Base-by-base conservation (phyloP, 31 red algal genomes). In the Asparagopsis taxiformis region DNA sequence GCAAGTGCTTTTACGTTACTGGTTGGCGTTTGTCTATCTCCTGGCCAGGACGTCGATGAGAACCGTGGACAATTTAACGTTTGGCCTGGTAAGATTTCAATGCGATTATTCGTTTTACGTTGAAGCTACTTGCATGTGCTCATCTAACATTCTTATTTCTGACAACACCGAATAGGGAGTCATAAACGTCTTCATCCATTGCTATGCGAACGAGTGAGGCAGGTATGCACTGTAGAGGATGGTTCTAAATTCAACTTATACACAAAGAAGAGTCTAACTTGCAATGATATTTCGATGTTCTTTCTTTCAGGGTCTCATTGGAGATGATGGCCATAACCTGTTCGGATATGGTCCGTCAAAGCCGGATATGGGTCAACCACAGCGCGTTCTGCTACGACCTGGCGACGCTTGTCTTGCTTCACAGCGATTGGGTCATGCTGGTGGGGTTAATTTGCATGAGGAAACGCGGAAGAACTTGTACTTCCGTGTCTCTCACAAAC, bases 21-120 rank as follows among this genome's bases (percentile, higher is more conserved):
- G 19, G 71, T 86, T 21, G 82, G 82, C n/a, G 82, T 86, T 41
- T 54, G 21, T 33, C 32, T 86, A 13, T 86, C 82, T 2, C 28
- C 2, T 13, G 80, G 80, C 0, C 82, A 86, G 31, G 51, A 65
- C 46, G 55, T 86, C 59, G 70, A 86, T 41, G 82, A 86, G 28
- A 86, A 86, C 26, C 71, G 82, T 24, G 82, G 82, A 26, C 82
- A 86, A 51, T 59, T 86, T 26, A 86, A 62, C 38, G 82, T 74
- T 32, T 86, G 82, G 82, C 69, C 82, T 3, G 61, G 80, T 84
- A 74, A 16, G 80, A 74, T 1, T 24, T 24, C 33, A 3, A 21
- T 21, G 19, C 17, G n/a, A 36, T 16, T 26, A 6, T 29, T 33
- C 20, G 22, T 8, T n/a, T 8, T 28, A n/a, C 24, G 17, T 23